Conservation (phyloP, 441 rosid species). For the Gossypium trilobum region DNA sequence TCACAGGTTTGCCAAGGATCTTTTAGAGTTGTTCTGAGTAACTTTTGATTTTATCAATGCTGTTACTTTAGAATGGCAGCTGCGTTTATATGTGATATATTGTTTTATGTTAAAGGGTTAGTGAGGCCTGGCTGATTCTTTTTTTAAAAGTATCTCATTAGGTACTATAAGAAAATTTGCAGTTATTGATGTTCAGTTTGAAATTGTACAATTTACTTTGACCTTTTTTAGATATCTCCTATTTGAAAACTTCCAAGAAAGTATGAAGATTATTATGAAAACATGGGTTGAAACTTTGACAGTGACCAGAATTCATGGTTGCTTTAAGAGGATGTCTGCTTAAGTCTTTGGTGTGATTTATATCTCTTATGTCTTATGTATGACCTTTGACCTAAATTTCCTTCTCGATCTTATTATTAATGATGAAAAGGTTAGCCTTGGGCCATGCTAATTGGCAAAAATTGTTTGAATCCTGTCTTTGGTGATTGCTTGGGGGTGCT, state of each 20-base stretch:
- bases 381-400: background rate
- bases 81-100: background rate
- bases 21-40: background rate
- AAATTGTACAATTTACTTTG: background rate
- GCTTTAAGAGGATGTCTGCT: background rate
- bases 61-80: background rate
- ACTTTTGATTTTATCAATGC: background rate
- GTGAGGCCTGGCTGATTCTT: background rate
- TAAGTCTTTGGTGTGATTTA: background rate
- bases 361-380: background rate
- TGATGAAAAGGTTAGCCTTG: background rate
- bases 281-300: background rate
- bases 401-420: background rate
- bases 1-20: constrained; percentile 45
- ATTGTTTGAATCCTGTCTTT: background rate
- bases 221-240: background rate
- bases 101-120: background rate
- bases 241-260: background rate
- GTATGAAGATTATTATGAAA: background rate
- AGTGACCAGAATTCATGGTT: background rate
- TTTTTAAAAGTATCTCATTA: background rate
- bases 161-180: background rate
- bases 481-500: constrained; percentile 1
- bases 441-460: background rate
- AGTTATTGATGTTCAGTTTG: background rate